Conservation (phyloP, 495 filamentous ascomycete species). For the Rhizodiscina lignyota region DNA sequence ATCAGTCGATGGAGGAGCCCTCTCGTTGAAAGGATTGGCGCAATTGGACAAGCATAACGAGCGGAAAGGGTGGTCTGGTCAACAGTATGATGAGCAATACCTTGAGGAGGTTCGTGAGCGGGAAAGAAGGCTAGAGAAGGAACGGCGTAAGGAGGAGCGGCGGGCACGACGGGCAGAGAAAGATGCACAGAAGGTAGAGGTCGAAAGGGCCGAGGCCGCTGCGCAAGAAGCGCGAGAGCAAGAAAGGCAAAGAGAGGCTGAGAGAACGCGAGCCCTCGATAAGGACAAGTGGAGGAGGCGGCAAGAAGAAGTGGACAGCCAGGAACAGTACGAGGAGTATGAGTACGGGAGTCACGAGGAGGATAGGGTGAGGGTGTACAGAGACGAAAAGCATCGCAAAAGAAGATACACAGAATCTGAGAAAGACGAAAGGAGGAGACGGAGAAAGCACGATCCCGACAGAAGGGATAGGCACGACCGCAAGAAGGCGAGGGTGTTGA, state of each 20-base stretch:
- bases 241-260: constrained; percentile 15
- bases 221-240: constrained; percentile 4
- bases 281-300: constrained; percentile 19
- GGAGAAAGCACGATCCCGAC: neutral
- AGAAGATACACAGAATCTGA: constrained; percentile 2
- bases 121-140: constrained; percentile 11
- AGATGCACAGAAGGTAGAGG: constrained; percentile 9
- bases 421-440: constrained; percentile 1
- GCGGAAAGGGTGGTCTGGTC: constrained; percentile 21
- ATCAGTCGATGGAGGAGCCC: constrained; percentile 1
- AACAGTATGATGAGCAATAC: constrained; percentile 15
- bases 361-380: constrained; percentile 1
- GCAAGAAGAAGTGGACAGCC: constrained; percentile 18
- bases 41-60: constrained; percentile 20
- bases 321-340: neutral
- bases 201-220: too few relatives aligned
- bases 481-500: constrained; percentile 5
- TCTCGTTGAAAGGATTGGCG: constrained; percentile 19
- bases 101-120: constrained; percentile 12
- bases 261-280: too few relatives aligned
- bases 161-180: constrained; percentile 16
- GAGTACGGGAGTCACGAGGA: neutral
- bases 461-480: neutral
- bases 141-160: constrained; percentile 1
- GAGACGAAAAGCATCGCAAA: constrained; percentile 7